Percentiles rank a stretch among this genome's conserved stretches.
phyloP scores from a whole-genome alignment of 2,329 filamentous ascomycete species.

The Clonostachys rosea region DNA sequence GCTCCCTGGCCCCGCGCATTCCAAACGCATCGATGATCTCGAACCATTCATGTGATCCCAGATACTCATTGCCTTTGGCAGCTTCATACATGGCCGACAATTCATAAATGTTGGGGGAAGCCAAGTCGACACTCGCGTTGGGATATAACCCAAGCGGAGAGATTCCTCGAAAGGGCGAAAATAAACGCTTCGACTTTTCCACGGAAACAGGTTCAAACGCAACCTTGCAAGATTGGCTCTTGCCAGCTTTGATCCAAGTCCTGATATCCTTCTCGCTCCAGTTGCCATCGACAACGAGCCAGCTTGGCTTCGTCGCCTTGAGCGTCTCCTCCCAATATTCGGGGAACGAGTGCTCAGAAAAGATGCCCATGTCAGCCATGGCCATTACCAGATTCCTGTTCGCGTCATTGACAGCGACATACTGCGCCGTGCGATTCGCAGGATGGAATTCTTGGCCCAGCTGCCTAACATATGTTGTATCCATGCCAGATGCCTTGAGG shows the following conservation, averaged over 20 bases:
- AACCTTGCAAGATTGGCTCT: slow-evolving; percentile 48
- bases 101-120: slow-evolving; percentile 81
- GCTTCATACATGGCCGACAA: slow-evolving; percentile 72
- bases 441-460: slow-evolving; percentile 41
- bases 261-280: slow-evolving; percentile 66
- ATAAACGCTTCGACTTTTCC: slow-evolving; percentile 70
- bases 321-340: slow-evolving; percentile 58
- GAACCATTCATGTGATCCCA: slow-evolving; percentile 75
- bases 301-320: slow-evolving; percentile 55
- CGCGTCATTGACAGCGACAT: slow-evolving; percentile 82
- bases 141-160: slow-evolving; percentile 50
- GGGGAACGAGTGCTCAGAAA: slow-evolving; percentile 52
- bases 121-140: slow-evolving; percentile 61
- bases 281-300: slow-evolving; percentile 84
- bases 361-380: slow-evolving; percentile 93
- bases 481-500: slow-evolving; percentile 60
- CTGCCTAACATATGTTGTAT: slow-evolving; percentile 56
- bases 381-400: slow-evolving; percentile 83
- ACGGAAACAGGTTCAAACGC: slow-evolving; percentile 89
- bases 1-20: slow-evolving; percentile 68
- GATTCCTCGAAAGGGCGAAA: slow-evolving; percentile 36
- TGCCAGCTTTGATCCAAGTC: slow-evolving; percentile 62
- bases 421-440: slow-evolving; percentile 75
- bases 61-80: slow-evolving; percentile 61
- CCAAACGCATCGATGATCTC: slow-evolving; percentile 72